Percentiles rank a stretch among this genome's conserved stretches.
phyloP scores from a whole-genome alignment of 129 eudicot species.

The Chrysanthemum makinoi region DNA sequence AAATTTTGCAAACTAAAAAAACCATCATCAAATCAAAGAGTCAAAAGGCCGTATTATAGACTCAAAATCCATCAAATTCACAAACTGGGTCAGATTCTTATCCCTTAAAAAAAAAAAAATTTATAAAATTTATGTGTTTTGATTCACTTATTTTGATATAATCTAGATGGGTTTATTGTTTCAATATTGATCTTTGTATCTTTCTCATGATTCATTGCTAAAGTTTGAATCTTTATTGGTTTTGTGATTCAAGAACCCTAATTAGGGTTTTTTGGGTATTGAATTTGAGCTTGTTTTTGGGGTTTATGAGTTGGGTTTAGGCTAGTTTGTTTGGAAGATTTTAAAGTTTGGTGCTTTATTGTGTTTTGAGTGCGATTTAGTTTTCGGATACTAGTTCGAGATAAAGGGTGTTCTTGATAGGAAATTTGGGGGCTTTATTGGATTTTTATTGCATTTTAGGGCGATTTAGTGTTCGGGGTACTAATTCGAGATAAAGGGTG shows the following conservation, averaged over 20 bases:
- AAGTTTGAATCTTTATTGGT: conserved; percentile 24
- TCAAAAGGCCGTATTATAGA: conserved; percentile 33
- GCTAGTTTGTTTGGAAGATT: too few species aligned
- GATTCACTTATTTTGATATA: conserved; percentile 20
- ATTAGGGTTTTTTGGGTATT: conserved; percentile 7
- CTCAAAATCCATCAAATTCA: conserved; percentile 31
- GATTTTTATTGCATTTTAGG: not conserved
- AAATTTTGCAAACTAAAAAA: not conserved
- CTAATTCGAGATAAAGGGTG: not conserved
- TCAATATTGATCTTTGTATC: conserved; percentile 6
- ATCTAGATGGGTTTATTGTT: conserved; percentile 9
- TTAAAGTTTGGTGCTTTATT: not conserved
- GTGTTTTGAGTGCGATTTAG: conserved; percentile 12
- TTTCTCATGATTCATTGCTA: conserved; percentile 13
- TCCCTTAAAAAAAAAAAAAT: too few species aligned
- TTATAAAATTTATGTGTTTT: too few species aligned
- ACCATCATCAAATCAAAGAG: conserved; percentile 10
- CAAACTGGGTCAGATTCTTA: conserved; percentile 15
- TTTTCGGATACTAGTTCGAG: conserved; percentile 1
- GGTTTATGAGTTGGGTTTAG: not conserved
- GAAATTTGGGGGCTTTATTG: too few species aligned
- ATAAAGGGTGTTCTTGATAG: not conserved
- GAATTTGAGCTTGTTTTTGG: not conserved
- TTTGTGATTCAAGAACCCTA: conserved; percentile 31
- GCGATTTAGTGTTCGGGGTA: not conserved